Conservation (phyloP, 176 grass and related monocot species). For the Triticum turgidum region DNA sequence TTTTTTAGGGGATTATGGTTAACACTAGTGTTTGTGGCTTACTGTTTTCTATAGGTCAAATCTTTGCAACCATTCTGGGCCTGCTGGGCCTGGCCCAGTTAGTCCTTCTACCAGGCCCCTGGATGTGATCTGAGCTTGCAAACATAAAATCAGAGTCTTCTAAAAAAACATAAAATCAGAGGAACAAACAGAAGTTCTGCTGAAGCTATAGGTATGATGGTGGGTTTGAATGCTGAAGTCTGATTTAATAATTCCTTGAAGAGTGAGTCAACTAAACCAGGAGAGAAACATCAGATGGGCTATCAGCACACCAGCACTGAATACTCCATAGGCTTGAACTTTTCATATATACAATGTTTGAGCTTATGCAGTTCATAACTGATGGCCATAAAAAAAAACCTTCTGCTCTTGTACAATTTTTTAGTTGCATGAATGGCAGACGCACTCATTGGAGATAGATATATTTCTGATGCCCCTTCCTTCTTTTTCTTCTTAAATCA, state of each 20-base stretch:
- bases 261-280: slow-evolving; percentile 14
- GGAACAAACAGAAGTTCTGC: slow-evolving; percentile 1
- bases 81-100: slow-evolving; percentile 18
- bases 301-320: not conserved
- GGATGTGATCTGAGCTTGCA: not conserved
- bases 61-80: slow-evolving; percentile 22
- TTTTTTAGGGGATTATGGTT: not conserved
- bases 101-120: not conserved
- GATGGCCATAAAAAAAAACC: not conserved
- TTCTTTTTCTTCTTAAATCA: slow-evolving; percentile 25
- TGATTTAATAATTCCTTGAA: not conserved
- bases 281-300: not conserved
- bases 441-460: slow-evolving; percentile 35
- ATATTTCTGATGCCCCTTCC: not conserved
- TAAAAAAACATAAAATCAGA: not conserved
- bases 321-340: not conserved
- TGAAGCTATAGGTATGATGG: not conserved
- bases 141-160: not conserved
- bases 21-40: not conserved
- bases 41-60: slow-evolving; percentile 25
- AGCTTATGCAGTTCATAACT: not conserved
- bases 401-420: not conserved
- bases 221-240: not conserved
- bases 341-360: not conserved
- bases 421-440: slow-evolving; percentile 27